Evolutionary conservation across 2,329 filamentous ascomycete species (phyloP).

Genomic region (Colletotrichum falcatum): DNA sequence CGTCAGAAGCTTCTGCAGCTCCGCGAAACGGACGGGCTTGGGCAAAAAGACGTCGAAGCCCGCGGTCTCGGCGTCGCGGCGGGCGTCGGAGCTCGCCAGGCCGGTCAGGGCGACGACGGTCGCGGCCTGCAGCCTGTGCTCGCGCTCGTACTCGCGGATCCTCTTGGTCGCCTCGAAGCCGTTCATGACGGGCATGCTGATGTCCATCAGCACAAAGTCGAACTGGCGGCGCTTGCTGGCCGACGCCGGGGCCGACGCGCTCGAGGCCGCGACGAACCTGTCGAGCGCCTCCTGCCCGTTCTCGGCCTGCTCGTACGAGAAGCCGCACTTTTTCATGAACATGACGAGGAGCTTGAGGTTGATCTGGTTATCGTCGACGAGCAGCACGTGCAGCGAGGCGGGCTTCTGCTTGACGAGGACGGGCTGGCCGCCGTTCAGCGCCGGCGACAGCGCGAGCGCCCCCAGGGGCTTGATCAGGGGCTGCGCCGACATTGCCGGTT

Average conservation of each 20-base stretch:
- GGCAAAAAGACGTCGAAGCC: conserved; percentile 64
- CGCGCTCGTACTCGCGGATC: conserved; percentile 62
- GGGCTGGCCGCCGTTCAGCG: conserved; percentile 3
- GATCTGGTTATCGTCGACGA: conserved; percentile 58
- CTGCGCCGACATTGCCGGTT: conserved; percentile 1
- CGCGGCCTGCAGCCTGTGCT: conserved; percentile 53
- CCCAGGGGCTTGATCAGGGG: conserved; percentile 23
- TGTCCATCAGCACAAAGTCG: conserved; percentile 58
- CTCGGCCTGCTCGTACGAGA: conserved; percentile 55
- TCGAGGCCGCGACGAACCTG: conserved; percentile 51
- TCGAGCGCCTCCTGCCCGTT: conserved; percentile 62
- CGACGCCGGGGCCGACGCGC: neutral
- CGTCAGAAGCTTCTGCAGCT: conserved; percentile 54
- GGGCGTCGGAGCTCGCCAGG: conserved; percentile 60
- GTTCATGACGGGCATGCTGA: conserved; percentile 68
- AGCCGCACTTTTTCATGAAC: conserved; percentile 57
- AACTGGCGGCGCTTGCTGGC: conserved; percentile 44
- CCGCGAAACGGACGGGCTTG: conserved; percentile 60
- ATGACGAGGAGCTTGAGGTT: conserved; percentile 57
- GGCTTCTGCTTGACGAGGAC: conserved; percentile 16
- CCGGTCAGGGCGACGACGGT: conserved; percentile 65
- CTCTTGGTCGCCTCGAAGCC: conserved; percentile 61
- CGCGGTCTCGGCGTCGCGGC: conserved; percentile 60
- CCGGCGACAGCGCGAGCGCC: neutral
- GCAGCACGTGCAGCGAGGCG: conserved; percentile 46